Base-by-base conservation (phyloP, 108 stramenopile species). In the Nitzschia sp. region DNA sequence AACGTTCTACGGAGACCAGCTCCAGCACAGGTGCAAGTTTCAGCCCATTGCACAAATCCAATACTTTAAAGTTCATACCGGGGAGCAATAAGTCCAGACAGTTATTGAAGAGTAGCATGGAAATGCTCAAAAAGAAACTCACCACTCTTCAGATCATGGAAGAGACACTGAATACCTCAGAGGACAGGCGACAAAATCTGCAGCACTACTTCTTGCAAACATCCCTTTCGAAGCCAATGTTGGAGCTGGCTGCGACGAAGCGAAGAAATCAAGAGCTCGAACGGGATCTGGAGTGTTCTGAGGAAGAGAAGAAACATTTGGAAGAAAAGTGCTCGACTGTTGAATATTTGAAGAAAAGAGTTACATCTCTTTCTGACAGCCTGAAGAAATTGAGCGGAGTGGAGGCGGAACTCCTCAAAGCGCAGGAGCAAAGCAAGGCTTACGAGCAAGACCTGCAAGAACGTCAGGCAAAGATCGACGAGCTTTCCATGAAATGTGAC, bases 41-140 rank as follows among this genome's bases (percentile, higher is more conserved):
- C n/a, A n/a, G n/a, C n/a, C n/a, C n/a, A n/a, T n/a, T n/a, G n/a
- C n/a, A n/a, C n/a, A n/a, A n/a, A n/a, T n/a, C n/a, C n/a, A n/a
- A n/a, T n/a, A n/a, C n/a, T n/a, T n/a, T n/a, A n/a, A n/a, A n/a
- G 13, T 42, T 13, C 38, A 42, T 13, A 42, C 9, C 38, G 38
- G 9, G 38, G 9, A 42, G 38, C 13, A 6, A 42, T 9, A 42
- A 38, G 32, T 62, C 60, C 3, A 38, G 60, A 46, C 2, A 54
- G 26, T 18, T 54, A 21, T 32, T 72, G 63, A 56, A 72, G 25
- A 2, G 19, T 19, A 72, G 54, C 45, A 72, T 72, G 63, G 71
- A 57, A 38, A 55, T 63, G n/a, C 24, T 72, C 5, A 64, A 64
- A 29, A 38, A 24, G 35, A 72, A 72, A 36, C n/a, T 72, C 30